These are phyloP conservation scores for Apiospora aurea DNA, from an alignment of 2,329 filamentous ascomycete genomes.

Conservation along the genomic window DNA sequence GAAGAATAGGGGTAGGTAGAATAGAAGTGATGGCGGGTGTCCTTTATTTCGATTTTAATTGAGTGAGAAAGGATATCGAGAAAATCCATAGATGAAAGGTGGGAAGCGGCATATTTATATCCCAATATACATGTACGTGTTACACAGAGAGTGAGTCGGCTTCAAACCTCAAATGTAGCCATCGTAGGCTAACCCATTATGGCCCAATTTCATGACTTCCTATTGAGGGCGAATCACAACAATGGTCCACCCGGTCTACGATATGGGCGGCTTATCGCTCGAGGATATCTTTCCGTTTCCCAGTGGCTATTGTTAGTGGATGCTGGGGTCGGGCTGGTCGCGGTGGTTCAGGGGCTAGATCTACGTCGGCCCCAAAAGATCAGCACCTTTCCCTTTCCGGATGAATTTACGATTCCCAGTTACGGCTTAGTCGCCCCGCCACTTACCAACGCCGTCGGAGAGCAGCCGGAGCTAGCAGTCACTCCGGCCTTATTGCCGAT, in stretches of 20 bases:
- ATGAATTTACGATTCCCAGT: not conserved
- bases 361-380: not conserved
- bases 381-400: not conserved
- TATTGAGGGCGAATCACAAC: not conserved
- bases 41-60: not conserved
- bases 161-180: not conserved
- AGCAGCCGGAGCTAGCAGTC: not conserved
- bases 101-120: not conserved
- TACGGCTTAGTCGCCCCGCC: not conserved
- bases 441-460: not conserved
- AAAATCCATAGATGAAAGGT: fast-evolving
- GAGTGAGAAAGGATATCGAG: too few species aligned
- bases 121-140: not conserved
- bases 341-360: not conserved
- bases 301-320: too few species aligned
- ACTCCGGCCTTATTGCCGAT: not conserved
- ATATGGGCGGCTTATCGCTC: too few species aligned
- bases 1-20: too few species aligned
- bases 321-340: not conserved
- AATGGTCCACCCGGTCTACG: not conserved
- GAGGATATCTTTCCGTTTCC: too few species aligned
- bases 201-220: not conserved
- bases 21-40: not conserved
- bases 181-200: not conserved
- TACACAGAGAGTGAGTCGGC: not conserved